Conservation (phyloP, 768 basidiomycete genomes). For the Hygrophoropsis aurantiaca region DNA sequence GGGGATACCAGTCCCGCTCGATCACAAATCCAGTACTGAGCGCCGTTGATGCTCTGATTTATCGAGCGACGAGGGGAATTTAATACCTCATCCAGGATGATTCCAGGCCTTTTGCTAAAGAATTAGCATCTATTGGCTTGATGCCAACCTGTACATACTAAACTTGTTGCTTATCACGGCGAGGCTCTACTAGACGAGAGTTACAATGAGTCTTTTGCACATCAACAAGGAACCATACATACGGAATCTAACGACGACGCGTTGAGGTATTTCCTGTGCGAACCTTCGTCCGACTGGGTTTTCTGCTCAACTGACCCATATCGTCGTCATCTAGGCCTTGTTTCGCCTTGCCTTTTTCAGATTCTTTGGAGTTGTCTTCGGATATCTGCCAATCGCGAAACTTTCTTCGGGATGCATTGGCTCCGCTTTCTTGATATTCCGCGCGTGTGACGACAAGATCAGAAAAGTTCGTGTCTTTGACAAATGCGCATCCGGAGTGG, state of each 20-base stretch:
- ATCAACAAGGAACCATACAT: no score
- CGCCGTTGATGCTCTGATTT: no score
- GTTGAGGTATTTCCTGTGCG: conserved; percentile 17
- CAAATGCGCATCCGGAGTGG: conserved; percentile 58
- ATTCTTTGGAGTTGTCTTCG: conserved; percentile 12
- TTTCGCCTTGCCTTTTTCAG: conserved; percentile 21
- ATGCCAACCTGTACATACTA: no score
- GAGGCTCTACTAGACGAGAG: no score
- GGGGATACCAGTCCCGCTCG: conserved; percentile 1
- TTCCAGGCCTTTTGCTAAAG: no score
- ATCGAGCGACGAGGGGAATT: no score
- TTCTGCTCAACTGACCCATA: conserved; percentile 20
- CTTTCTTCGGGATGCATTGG: conserved; percentile 70
- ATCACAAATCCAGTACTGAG: conserved; percentile 4
- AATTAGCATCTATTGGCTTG: no score
- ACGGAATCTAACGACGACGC: conserved; percentile 29
- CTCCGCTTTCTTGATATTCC: conserved; percentile 86
- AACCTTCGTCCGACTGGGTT: conserved; percentile 25
- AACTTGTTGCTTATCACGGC: no score
- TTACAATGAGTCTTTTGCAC: no score
- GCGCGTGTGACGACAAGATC: conserved; percentile 64
- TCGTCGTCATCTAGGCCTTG: conserved; percentile 20
- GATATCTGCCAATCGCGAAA: conserved; percentile 60
- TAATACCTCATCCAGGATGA: no score
- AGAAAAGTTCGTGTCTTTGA: conserved; percentile 49